Evolutionary conservation across 2,329 filamentous ascomycete species (phyloP), one percentile per base, ranked within the genome.

Genomic region (Cordyceps farinosa): DNA sequence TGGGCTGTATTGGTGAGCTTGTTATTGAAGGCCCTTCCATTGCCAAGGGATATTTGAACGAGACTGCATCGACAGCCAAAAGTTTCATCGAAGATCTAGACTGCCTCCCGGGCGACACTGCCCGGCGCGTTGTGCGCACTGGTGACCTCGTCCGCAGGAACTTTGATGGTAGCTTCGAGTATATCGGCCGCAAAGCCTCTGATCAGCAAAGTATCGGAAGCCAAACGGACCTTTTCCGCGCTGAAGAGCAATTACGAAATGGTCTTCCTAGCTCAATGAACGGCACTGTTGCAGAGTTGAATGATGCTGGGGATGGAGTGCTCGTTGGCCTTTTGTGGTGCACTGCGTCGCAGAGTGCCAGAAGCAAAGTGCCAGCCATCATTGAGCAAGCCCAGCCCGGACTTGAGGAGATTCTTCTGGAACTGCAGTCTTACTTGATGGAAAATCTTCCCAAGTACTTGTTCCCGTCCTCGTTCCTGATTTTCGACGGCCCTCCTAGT

Each of bases 21-120:
- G 67, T 79, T 5, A 71, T 83, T 40, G 78, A 78, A 65, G 80
- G 81, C 2, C 81, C 81, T 3, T 77, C 80, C 32, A 78, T 87
- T n/a, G 82, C 82, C 22, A 75, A 79, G 17, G 83, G 66, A 1
- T 67, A 67, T 22, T 6, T 68, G 9, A 64, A 67, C 5, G 42
- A 45, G 13, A 29, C 57, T 2, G n/a, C 44, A 11, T 56, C 52
- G 44, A 63, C 60, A 2, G 34, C 40, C 2, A 48, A 38, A 7
- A 38, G 42, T 4, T 66, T 65, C 15, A 60, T 63, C 22, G 50
- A 61, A 22, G 51, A 58, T 34, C 27, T 65, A 27, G 32, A 4
- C 42, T 59, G 52, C 47, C 36, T 58, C 29, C 52, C 34, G 1
- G 52, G 52, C 27, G 22, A 40, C 9, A 27, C 34, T 11, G 15